Base-by-base conservation (phyloP, 345 rosid genomes). In the Murraya paniculata region DNA sequence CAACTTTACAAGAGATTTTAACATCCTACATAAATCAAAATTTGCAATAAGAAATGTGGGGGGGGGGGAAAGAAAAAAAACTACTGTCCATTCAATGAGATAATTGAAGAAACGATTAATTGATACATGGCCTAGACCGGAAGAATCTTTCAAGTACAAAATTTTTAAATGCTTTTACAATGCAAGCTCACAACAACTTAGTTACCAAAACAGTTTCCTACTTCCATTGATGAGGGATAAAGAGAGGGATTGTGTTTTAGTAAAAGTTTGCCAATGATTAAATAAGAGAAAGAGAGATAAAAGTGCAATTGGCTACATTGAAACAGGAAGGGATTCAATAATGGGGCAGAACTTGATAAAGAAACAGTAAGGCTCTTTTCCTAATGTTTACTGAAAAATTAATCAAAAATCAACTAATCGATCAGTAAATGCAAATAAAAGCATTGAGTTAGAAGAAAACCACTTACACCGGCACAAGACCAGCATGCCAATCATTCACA, bases 401-500 rank as follows among this genome's bases (percentile, higher is more conserved):
- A 27, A 67, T 55, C 16, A 55, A 27, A 48, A 66, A 19, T 53
- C 55, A 59, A 38, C 72, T 36, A 21, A 67, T 28, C 6, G 59
- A 38, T 74, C 75, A 30, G 36, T 50, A 48, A n/a, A 50, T 58
- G 64, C 71, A 76, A 57, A 38, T 24, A 74, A 68, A 61, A 57
- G 58, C 45, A 41, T 19, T 69, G 14, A 70, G 16, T 10, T 75
- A 62, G 27, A 67, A 50, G 75, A 11, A 35, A 71, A 74, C 19
- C 36, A 78, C 83, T 92, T 88, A 96, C 98, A 91, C 87, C n/a
- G 99, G 94, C 66, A 96, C 98, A 69, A 96, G 93, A 76, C 98
- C 86, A 58, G 98, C 97, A 80, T 96, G 99, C 99, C 99, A 96
- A 87, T 96, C 99, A 79, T 96, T 96, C 78, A 91, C 97, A 39